Conservation (phyloP, 306 rosid species). For the Lathyrus oleraceus region DNA sequence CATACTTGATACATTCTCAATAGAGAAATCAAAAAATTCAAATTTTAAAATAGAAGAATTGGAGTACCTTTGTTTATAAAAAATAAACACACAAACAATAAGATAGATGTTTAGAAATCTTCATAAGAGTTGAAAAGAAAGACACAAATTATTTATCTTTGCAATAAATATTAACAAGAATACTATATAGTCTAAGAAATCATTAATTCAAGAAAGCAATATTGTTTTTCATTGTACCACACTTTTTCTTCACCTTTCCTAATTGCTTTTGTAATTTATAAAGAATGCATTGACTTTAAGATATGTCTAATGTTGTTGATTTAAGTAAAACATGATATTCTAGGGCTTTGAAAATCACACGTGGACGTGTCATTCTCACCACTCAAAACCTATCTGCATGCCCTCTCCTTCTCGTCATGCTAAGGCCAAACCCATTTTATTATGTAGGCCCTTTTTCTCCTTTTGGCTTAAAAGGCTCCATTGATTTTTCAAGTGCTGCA, state of each 20-base stretch:
- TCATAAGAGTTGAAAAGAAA: too few relatives aligned
- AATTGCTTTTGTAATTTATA: conserved; percentile 42
- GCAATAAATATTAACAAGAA: too few relatives aligned
- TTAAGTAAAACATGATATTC: conserved; percentile 51
- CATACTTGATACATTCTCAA: too few relatives aligned
- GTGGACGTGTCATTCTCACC: conserved; percentile 74
- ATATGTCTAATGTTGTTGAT: conserved; percentile 38
- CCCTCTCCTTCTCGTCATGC: conserved; percentile 56
- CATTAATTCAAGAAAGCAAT: conserved; percentile 41
- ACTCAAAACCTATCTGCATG: conserved; percentile 55
- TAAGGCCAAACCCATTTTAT: conserved; percentile 31
- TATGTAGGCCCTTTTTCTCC: conserved; percentile 48
- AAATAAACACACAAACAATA: too few relatives aligned
- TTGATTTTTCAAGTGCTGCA: conserved; percentile 60
- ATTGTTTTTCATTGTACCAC: conserved; percentile 32
- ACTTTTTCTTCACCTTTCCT: conserved; percentile 27
- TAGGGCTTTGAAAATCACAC: conserved; percentile 67
- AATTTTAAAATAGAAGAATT: too few relatives aligned
- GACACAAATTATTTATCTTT: neutral
- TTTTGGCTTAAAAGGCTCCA: conserved; percentile 53
- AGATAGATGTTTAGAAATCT: too few relatives aligned
- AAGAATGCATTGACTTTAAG: conserved; percentile 69
- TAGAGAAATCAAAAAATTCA: too few relatives aligned
- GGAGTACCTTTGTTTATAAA: too few relatives aligned
- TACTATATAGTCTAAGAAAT: neutral